Evolutionary conservation across 805 yeast species (phyloP).

Genomic region (Nakazawaea laoshanensis): DNA sequence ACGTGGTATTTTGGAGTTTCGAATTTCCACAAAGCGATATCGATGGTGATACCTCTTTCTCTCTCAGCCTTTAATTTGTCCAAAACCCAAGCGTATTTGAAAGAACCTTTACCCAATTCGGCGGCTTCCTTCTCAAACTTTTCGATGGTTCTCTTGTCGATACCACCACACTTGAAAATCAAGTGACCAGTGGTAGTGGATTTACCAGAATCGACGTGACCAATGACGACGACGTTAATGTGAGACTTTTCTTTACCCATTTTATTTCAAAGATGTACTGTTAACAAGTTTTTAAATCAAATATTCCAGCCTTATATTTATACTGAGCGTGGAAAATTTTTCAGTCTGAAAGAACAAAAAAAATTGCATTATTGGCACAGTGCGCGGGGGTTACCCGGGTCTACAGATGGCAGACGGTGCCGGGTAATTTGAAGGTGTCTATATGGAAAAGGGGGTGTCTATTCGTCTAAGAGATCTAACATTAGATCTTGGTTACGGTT

Average conservation of each 20-base stretch:
- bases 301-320: not conserved
- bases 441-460: too few relatives aligned
- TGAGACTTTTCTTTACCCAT: constrained; percentile 94
- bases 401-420: not conserved
- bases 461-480: too few relatives aligned
- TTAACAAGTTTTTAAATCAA: too few relatives aligned
- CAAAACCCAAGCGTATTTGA: constrained; percentile 96
- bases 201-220: constrained; percentile 99
- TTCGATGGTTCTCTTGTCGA: constrained; percentile 97
- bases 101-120: constrained; percentile 94
- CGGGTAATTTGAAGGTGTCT: too few relatives aligned
- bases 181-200: constrained; percentile 99
- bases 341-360: not conserved
- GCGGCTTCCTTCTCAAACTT: constrained; percentile 98
- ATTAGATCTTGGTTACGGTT: not conserved
- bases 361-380: constrained; percentile 4
- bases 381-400: constrained; percentile 3
- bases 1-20: constrained; percentile 85
- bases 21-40: constrained; percentile 88
- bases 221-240: constrained; percentile 99
- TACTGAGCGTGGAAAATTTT: not conserved
- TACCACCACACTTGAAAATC: constrained; percentile 99
- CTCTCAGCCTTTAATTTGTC: constrained; percentile 95
- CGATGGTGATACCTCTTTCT: constrained; percentile 95
- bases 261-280: constrained; percentile 7